A percentile compares a stretch with the other conserved stretches of the same genome.
phyloP scores from a whole-genome alignment of 306 rosid species.

The Prunus campanulata region DNA sequence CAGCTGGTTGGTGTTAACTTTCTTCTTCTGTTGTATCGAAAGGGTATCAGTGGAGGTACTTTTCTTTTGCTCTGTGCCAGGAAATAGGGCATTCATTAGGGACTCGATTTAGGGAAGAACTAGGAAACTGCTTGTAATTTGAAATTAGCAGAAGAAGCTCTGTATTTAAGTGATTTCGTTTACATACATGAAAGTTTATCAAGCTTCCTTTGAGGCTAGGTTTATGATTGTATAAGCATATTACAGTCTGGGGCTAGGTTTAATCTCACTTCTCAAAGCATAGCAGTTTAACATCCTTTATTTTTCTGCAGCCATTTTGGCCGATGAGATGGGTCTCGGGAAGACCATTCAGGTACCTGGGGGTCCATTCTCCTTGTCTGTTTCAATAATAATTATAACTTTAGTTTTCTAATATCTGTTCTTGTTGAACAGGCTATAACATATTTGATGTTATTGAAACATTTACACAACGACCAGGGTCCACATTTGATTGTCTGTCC shows the following conservation, averaged over 20 bases:
- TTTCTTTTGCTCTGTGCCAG: not conserved
- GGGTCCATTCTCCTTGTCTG: slow-evolving; percentile 16
- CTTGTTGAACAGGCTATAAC: slow-evolving; percentile 75
- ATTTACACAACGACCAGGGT: slow-evolving; percentile 80
- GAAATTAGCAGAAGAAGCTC: not conserved
- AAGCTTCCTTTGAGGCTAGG: not conserved
- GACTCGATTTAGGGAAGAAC: not conserved
- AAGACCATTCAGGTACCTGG: slow-evolving; percentile 81
- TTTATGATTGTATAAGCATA: not conserved
- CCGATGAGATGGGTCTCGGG: slow-evolving; percentile 98
- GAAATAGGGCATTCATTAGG: not conserved
- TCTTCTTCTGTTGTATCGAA: slow-evolving; percentile 78
- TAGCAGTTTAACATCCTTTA: slow-evolving; percentile 26
- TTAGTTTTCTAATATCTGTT: slow-evolving; percentile 19
- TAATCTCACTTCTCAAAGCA: not conserved
- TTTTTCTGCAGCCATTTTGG: slow-evolving; percentile 79
- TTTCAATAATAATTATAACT: not conserved
- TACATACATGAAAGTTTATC: not conserved
- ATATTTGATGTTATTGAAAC: slow-evolving; percentile 73
- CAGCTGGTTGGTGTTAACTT: slow-evolving; percentile 96
- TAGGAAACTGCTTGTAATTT: not conserved
- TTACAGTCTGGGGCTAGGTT: not conserved
- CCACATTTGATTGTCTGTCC: slow-evolving; percentile 98
- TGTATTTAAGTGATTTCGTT: not conserved
- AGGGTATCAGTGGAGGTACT: slow-evolving; percentile 93